Evolutionary conservation across 495 filamentous ascomycete species (phyloP).

Genomic region (Hypoxylon rickii): DNA sequence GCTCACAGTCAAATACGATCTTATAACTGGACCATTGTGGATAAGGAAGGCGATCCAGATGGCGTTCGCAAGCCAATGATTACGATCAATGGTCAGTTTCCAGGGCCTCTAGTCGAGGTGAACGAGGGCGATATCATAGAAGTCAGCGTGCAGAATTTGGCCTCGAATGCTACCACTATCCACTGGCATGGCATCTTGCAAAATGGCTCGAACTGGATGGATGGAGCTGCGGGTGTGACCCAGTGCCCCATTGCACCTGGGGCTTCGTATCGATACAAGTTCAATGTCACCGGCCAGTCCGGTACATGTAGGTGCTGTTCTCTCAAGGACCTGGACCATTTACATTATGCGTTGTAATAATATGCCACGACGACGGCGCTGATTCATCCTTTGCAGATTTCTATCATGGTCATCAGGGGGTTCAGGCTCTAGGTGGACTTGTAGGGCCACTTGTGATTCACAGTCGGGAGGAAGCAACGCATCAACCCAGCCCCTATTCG

Average conservation of each 20-base stretch:
- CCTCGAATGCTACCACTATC: constrained; percentile 52
- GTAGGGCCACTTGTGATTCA: constrained; percentile 63
- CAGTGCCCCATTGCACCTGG: constrained; percentile 71
- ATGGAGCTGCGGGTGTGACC: constrained; percentile 54
- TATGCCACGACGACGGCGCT: constrained; percentile 29
- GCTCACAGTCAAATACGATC: constrained; percentile 45
- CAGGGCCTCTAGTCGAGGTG: constrained; percentile 56
- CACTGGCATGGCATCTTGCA: constrained; percentile 58
- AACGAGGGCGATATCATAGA: constrained; percentile 53
- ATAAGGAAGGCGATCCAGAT: constrained; percentile 57
- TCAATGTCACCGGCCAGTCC: constrained; percentile 47
- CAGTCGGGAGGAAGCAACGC: constrained; percentile 46
- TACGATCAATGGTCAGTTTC: constrained; percentile 56
- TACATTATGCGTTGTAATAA: neutral
- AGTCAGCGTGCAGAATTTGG: constrained; percentile 51
- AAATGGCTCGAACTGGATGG: constrained; percentile 34
- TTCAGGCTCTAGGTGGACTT: constrained; percentile 55
- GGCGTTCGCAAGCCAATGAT: constrained; percentile 56
- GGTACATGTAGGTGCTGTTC: constrained; percentile 45
- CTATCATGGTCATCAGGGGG: constrained; percentile 49
- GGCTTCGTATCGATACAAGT: constrained; percentile 51
- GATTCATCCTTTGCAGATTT: constrained; percentile 38
- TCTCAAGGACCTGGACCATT: constrained; percentile 33
- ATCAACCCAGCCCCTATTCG: constrained; percentile 48
- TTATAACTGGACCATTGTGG: constrained; percentile 56